These are phyloP conservation scores for Musa itinerans DNA, from an alignment of 176 grass and related monocot species.

Conservation along the genomic window DNA sequence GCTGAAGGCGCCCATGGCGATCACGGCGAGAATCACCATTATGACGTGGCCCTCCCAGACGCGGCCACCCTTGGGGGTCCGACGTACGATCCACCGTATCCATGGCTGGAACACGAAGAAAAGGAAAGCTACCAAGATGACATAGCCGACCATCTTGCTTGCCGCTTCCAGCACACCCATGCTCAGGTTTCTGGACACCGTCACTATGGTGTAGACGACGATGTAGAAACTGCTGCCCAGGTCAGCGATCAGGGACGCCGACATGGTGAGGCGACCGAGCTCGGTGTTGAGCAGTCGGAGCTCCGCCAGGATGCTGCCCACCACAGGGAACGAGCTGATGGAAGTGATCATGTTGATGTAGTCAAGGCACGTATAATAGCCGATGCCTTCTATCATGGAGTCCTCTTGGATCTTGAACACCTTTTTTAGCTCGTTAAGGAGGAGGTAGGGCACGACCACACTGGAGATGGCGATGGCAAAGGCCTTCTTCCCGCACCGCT, in stretches of 20 bases:
- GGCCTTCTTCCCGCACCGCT: constrained; percentile 13
- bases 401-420: background rate
- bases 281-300: constrained; percentile 28
- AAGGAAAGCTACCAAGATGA: constrained; percentile 19
- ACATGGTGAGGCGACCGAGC: constrained; percentile 28
- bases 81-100: constrained; percentile 36
- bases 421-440: background rate
- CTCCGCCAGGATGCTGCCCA: constrained; percentile 23
- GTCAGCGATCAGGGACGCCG: constrained; percentile 14
- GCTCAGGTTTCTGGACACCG: background rate
- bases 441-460: constrained; percentile 1
- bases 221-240: background rate
- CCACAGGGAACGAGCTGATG: constrained; percentile 14
- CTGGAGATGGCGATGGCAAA: constrained; percentile 8
- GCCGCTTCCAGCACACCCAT: background rate
- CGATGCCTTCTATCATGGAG: background rate
- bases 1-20: constrained; percentile 2
- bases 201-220: background rate
- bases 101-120: constrained; percentile 28
- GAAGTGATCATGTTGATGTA: background rate
- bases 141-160: constrained; percentile 5
- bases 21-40: background rate
- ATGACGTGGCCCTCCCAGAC: constrained; percentile 22
- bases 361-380: background rate
- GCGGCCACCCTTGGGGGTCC: constrained; percentile 48